Base-by-base conservation (phyloP, 83 land plant species). In the Isoetes engelmannii region DNA sequence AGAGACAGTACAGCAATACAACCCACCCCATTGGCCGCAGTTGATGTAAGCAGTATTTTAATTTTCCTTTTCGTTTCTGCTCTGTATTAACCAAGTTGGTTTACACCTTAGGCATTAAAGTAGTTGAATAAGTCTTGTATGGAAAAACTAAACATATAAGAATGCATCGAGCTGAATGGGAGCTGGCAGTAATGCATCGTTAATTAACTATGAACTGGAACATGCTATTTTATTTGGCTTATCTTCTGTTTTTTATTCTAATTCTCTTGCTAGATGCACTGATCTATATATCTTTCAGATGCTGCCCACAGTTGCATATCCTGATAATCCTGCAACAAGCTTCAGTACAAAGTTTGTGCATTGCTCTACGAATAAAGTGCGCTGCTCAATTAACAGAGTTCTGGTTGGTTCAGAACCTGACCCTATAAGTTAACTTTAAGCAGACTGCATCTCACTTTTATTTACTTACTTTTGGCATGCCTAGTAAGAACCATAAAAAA, bases 271-370 rank as follows among this genome's bases (percentile, higher is more conserved):
- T 28, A 28, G 37, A 28, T 28, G 37, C 37, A 28, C 37, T 59
- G 72, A 43, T 42, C 9, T 56, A 5, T 15, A 43, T 71, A 5
- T 69, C 5, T 7, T 76, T 84, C 84, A 95, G 99, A 70, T 95
- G 83, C 72, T 95, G 54, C 99, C 99, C 58, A 53, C 99, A 42
- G 86, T 69, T 63, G 99, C 94, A 5, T 95, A 95, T 74, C 78
- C 83, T 48, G 97, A 88, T 69, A 88, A 86, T 80, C 97, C 97
- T 58, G 83, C 99, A 5, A 85, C 97, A 69, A 86, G 96, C 57
- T 91, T 91, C 82, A 87, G 89, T 20, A 83, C 97, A 57, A 95
- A 91, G 74, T 95, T 91, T 81, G 99, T 95, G 41, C 99, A 95
- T 65, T 80, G 88, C 18, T 95, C 99, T 42, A 81, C 87, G 4